Base-by-base conservation (phyloP, 139 green algal genomes). In the Tetradesmus obliquus region DNA sequence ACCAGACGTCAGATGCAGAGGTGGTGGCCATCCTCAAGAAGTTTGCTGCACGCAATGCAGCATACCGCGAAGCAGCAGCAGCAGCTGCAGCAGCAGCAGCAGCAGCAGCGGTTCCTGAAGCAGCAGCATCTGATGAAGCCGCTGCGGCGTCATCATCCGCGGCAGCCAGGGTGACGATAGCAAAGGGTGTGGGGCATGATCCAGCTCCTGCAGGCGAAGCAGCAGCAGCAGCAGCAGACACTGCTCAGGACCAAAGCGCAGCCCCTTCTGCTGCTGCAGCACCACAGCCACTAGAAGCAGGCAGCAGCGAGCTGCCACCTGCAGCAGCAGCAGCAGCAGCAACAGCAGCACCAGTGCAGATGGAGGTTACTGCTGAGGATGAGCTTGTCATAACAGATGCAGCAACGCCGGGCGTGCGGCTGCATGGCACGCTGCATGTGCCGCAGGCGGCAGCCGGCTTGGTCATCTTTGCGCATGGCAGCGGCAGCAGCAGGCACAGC, bases 401-500 rank as follows among this genome's bases (percentile, higher is more conserved):
- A 8, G 22, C 55, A n/a, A 32, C 55, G 3, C 24, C 76, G 3
- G 86, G 53, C 13, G 55, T 87, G n/a, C 9, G 32, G 13, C 79
- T 87, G 57, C 74, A 62, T 15, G 76, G 85, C 53, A 81, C 58
- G 32, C 79, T 91, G 85, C 82, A 58, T 17, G 79, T 90, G 19
- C 91, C 85, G 22, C 15, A 54, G 17, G 85, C 60, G 24, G 84
- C 91, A 12, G 3, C 20, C 19, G 91, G 87, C 60, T 45, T 90
- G 51, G 87, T 89, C 2, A 69, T 92, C 5, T 91, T 92, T 91
- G 91, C 87, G 55, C 86, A 93, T 69, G 91, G 85, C 82, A 93
- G 91, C 81, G 87, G 91, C 82, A 92, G 82, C 82, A 94, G 93
- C 79, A 90, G 91, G 79, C 58, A 85, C 60, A 88, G 86, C 79